Evolutionary conservation across 164 flowering plant species (phyloP).

Genomic region (Aristolochia contorta): DNA sequence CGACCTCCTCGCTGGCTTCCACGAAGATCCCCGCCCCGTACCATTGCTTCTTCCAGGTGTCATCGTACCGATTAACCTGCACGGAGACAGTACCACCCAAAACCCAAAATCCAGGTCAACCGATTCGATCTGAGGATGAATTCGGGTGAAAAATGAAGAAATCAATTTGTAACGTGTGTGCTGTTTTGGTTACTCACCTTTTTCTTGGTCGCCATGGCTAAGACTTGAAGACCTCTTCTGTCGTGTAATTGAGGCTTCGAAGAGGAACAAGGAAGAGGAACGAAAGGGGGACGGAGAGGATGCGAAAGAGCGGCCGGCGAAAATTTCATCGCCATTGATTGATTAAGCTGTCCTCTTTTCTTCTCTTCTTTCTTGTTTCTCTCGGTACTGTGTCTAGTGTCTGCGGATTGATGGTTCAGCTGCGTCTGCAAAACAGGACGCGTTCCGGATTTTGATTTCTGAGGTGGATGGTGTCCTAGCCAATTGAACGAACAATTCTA

Average conservation of each 20-base stretch:
- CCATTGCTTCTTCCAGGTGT: constrained; percentile 75
- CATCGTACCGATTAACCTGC: constrained; percentile 78
- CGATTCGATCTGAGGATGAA: not conserved
- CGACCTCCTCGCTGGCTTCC: constrained; percentile 65
- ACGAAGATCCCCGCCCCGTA: constrained; percentile 78
- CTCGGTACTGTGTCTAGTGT: no score
- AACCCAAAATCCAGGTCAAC: not conserved
- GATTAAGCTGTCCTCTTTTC: not conserved
- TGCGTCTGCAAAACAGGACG: no score
- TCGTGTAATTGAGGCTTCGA: constrained; percentile 13
- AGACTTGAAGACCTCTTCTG: constrained; percentile 24
- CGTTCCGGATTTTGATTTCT: no score
- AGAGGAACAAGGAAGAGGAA: constrained; percentile 2
- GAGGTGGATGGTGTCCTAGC: no score
- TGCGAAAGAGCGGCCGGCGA: constrained; percentile 24
- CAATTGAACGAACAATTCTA: no score
- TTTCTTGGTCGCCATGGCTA: constrained; percentile 51
- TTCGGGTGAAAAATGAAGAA: not conserved
- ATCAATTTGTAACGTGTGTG: no score
- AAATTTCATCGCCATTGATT: constrained; percentile 41
- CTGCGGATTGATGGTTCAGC: no score
- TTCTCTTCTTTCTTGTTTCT: no score
- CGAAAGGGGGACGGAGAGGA: constrained; percentile 4
- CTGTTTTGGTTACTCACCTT: constrained; percentile 16
- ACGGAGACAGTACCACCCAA: no score